A percentile compares a stretch with the other conserved stretches of the same genome.
Evolutionary conservation across 2,329 filamentous ascomycete species (phyloP).

Genomic region (Rugonectria rugulosa): DNA sequence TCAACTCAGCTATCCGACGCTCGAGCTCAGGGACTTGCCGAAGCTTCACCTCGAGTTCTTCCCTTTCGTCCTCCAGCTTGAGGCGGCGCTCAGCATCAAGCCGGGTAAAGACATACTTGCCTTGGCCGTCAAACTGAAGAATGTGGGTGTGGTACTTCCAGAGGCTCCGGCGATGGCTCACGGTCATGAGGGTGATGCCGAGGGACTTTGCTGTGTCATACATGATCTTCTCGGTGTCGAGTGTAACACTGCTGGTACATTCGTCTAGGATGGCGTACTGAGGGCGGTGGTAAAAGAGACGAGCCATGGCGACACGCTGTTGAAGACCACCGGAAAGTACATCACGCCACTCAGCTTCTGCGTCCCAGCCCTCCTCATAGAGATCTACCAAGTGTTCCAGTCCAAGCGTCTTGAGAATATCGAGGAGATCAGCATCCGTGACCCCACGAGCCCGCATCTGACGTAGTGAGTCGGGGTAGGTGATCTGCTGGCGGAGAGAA

Average conservation of each 20-base stretch:
- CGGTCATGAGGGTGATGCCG: slow-evolving; percentile 96
- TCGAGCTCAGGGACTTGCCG: slow-evolving; percentile 89
- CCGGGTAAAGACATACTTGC: slow-evolving; percentile 86
- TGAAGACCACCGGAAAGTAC: slow-evolving; percentile 91
- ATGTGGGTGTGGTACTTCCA: slow-evolving; percentile 98
- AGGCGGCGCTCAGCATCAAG: slow-evolving; percentile 88
- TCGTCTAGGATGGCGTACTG: slow-evolving; percentile 97
- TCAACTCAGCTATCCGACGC: slow-evolving; percentile 83
- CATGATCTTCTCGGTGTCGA: slow-evolving; percentile 95
- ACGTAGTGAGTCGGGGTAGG: slow-evolving; percentile 88
- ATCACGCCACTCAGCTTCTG: slow-evolving; percentile 96
- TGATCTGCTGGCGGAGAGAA: slow-evolving; percentile 94
- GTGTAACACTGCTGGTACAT: slow-evolving; percentile 93
- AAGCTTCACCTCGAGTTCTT: slow-evolving; percentile 87
- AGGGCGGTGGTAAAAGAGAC: slow-evolving; percentile 90
- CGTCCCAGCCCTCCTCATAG: slow-evolving; percentile 83
- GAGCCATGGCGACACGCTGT: slow-evolving; percentile 95
- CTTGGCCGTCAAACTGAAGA: slow-evolving; percentile 95
- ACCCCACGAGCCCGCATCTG: slow-evolving; percentile 87
- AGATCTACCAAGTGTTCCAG: slow-evolving; percentile 84
- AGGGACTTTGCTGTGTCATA: slow-evolving; percentile 94
- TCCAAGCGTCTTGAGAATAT: slow-evolving; percentile 79
- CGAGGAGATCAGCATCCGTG: slow-evolving; percentile 80
- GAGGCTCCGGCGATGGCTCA: slow-evolving; percentile 86
- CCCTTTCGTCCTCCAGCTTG: slow-evolving; percentile 92